Conservation (phyloP, 2,329 filamentous ascomycete genomes). For the Aspergillus candidus region DNA sequence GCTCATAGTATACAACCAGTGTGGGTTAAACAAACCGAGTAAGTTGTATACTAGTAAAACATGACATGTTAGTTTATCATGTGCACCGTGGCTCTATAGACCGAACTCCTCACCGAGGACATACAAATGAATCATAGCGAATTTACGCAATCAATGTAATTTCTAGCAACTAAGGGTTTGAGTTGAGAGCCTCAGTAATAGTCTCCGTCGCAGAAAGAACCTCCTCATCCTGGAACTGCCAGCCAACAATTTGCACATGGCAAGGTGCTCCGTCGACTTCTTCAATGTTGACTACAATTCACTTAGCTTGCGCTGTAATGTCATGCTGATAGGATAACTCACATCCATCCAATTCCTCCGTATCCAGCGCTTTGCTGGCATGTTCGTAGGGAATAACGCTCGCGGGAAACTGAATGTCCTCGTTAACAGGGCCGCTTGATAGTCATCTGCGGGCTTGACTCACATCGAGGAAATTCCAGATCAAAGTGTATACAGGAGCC, state of each 20-base stretch:
- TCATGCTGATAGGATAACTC: slow-evolving; percentile 8
- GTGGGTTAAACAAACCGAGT: too few relatives aligned
- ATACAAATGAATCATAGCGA: too few relatives aligned
- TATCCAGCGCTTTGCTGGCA: slow-evolving; percentile 38
- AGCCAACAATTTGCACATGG: slow-evolving; percentile 41
- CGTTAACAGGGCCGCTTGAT: too few relatives aligned
- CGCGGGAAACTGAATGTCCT: slow-evolving; percentile 39
- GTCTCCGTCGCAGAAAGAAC: background rate
- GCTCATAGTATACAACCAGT: too few relatives aligned
- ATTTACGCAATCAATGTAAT: too few relatives aligned
- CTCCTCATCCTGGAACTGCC: slow-evolving; percentile 38
- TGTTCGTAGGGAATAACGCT: slow-evolving; percentile 42
- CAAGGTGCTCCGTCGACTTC: slow-evolving; percentile 37
- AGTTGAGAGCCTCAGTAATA: too few relatives aligned
- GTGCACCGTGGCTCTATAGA: too few relatives aligned
- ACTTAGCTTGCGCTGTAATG: slow-evolving; percentile 16
- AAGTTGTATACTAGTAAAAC: too few relatives aligned
- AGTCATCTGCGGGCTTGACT: slow-evolving; percentile 14
- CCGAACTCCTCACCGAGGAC: too few relatives aligned
- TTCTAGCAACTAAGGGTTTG: too few relatives aligned
- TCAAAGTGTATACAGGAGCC: slow-evolving; percentile 29
- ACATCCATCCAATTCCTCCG: background rate
- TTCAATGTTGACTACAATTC: slow-evolving; percentile 16
- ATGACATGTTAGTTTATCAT: too few relatives aligned
- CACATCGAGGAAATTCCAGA: slow-evolving; percentile 48